Evolutionary conservation across 208 protist genomes (phyloP).

Genomic region (Borovskyia barvae): DNA sequence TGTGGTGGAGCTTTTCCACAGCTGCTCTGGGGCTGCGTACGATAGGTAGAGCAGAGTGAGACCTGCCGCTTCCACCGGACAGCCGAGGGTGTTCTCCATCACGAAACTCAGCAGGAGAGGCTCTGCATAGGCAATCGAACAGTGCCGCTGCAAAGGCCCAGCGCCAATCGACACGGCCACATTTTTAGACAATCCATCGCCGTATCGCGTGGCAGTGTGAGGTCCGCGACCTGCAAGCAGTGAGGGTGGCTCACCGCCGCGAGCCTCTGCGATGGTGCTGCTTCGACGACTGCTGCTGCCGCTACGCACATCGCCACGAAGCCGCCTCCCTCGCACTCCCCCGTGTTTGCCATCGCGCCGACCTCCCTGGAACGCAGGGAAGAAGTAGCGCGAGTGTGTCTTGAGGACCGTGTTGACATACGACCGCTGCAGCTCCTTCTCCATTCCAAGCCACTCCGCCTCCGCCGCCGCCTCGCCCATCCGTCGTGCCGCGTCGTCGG

Average conservation of each 20-base stretch:
- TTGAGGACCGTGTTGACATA: slow-evolving; percentile 17
- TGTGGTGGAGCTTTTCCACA: slow-evolving; percentile 71
- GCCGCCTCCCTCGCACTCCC: too few species aligned
- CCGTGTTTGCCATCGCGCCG: neutral
- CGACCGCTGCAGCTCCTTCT: slow-evolving; percentile 35
- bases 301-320: neutral
- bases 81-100: slow-evolving; percentile 64
- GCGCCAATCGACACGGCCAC: neutral
- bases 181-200: neutral
- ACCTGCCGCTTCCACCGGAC: slow-evolving; percentile 36
- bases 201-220: neutral
- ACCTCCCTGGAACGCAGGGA: slow-evolving; percentile 11
- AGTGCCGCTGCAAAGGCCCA: slow-evolving; percentile 14
- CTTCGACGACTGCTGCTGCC: neutral
- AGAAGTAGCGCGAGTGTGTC: slow-evolving; percentile 9
- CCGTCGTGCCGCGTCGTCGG: slow-evolving; percentile 26
- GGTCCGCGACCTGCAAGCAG: neutral
- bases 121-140: slow-evolving; percentile 51
- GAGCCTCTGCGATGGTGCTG: neutral
- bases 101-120: slow-evolving; percentile 60
- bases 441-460: slow-evolving; percentile 68
- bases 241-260: neutral
- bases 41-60: slow-evolving; percentile 70
- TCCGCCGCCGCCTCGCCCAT: slow-evolving; percentile 42
- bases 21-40: slow-evolving; percentile 36